Base-by-base conservation (phyloP, 2,329 filamentous ascomycete species). In the Diaporthe caulivora region DNA sequence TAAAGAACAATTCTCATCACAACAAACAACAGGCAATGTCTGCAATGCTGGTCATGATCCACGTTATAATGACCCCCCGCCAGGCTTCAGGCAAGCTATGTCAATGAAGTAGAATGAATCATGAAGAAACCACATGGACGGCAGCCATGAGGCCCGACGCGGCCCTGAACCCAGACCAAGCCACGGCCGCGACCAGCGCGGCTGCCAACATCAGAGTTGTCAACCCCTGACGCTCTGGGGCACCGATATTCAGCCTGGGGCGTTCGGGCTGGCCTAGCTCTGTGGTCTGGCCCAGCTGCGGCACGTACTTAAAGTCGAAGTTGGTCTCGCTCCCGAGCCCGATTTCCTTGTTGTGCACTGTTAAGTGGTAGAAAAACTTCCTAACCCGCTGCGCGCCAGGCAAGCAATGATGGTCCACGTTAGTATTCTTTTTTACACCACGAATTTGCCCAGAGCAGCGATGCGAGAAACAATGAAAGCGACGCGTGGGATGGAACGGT, bases 261-360 rank as follows among this genome's bases (percentile, higher is more conserved):
- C 47, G 49, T 51, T 42, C n/a, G 40, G 58, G 51, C n/a, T 53
- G 44, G 37, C 49, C 78, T 78, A 17, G 76, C 67, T 29, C 77
- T 77, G 82, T 84, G 58, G 80, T 79, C 75, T 79, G 81, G 29
- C 81, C 81, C 24, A 84, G 78, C 34, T 80, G 79, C 0, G 92
- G 92, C 13, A 93, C 84, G 78, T 93, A 93, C 79, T 94, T 92
- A 82, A 95, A 93, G 26, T 92, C 89, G 78, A 95, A 95, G 11
- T 83, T 85, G 1, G 88, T 90, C 77, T 91, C 87, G 60, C 87
- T 84, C 0, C 92, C 90, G 10, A 95, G 84, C 71, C 86, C 89
- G 70, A 80, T 74, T n/a, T 80, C 79, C 70, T 91, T 90, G 72
- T 90, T 88, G 72, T 92, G 86, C n/a, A 92, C 87, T 21, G 93